These are phyloP conservation scores for Hydrangea macrophylla DNA, from an alignment of 148 eudicot genomes.

Conservation along the genomic window DNA sequence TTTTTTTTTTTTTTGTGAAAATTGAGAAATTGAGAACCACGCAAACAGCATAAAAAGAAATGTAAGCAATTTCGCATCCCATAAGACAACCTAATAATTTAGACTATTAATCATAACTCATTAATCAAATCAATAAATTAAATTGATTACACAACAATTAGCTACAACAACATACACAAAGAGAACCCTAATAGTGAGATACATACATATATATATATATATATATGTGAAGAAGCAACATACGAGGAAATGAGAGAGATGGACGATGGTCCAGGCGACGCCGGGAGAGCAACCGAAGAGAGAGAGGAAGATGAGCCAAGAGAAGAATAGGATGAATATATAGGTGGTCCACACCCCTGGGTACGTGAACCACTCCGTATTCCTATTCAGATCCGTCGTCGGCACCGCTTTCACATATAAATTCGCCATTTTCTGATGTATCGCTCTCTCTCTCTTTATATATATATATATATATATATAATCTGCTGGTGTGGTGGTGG, in stretches of 20 bases:
- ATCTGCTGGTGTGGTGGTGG: not conserved
- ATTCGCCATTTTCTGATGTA: conserved; percentile 31
- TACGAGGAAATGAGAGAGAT: conserved; percentile 66
- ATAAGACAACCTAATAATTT: not conserved
- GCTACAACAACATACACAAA: not conserved
- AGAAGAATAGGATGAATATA: conserved; percentile 64
- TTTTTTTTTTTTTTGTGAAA: too few relatives aligned
- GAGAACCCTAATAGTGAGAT: not conserved
- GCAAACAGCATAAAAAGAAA: not conserved
- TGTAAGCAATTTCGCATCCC: too few relatives aligned
- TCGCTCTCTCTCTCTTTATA: not conserved
- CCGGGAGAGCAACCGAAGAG: conserved; percentile 66
- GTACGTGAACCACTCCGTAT: conserved; percentile 79
- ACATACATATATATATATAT: not conserved
- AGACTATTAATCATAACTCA: not conserved
- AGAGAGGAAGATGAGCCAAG: conserved; percentile 70
- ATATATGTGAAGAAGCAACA: not conserved
- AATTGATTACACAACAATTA: conserved; percentile 5
- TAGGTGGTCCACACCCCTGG: conserved; percentile 84
- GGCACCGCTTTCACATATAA: conserved; percentile 58
- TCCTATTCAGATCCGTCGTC: conserved; percentile 67
- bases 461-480: not conserved
- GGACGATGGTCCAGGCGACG: conserved; percentile 80
- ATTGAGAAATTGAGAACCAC: not conserved
- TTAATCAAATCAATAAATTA: conserved; percentile 6